Evolutionary conservation across 2,329 filamentous ascomycete genomes (phyloP).

Genomic region (Hypoxylon sp.): DNA sequence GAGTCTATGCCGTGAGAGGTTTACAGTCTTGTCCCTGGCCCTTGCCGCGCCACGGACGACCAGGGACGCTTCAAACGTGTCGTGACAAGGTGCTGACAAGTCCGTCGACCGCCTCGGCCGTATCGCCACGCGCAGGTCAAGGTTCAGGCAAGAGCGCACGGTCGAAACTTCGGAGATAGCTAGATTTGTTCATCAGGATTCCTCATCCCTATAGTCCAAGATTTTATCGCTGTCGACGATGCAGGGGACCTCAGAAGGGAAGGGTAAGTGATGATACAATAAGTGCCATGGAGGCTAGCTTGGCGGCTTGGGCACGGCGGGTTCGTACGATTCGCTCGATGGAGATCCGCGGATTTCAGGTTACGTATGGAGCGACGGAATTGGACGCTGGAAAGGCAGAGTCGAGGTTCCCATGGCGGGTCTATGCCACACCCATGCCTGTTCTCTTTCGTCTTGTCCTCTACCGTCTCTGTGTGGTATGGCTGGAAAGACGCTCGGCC

Average conservation of each 20-base stretch:
- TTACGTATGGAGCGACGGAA: too few species aligned
- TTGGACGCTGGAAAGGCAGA: conserved; percentile 14
- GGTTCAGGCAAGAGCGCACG: conserved; percentile 8
- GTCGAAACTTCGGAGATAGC: background rate
- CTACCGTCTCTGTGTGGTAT: too few species aligned
- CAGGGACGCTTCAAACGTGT: background rate
- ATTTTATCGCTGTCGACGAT: background rate
- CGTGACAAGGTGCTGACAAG: conserved; percentile 26
- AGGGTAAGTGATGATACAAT: background rate
- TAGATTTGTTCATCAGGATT: too few species aligned
- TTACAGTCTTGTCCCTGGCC: background rate
- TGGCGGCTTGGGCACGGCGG: conserved; percentile 10
- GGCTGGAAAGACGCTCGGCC: too few species aligned
- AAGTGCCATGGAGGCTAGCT: background rate
- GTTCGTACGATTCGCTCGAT: conserved; percentile 2
- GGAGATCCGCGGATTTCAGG: conserved; percentile 17
- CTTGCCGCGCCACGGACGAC: conserved; percentile 5
- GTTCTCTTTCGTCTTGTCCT: background rate
- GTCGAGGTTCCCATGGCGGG: background rate
- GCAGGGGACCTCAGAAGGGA: background rate
- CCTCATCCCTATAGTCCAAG: background rate
- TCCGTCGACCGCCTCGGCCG: too few species aligned
- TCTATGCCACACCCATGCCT: background rate
- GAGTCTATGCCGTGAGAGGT: background rate
- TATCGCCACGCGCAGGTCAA: conserved; percentile 16